Evolutionary conservation across 805 yeast genomes (phyloP), one percentile per base, ranked within the genome.

Genomic region (Cephaloascus fragrans): DNA sequence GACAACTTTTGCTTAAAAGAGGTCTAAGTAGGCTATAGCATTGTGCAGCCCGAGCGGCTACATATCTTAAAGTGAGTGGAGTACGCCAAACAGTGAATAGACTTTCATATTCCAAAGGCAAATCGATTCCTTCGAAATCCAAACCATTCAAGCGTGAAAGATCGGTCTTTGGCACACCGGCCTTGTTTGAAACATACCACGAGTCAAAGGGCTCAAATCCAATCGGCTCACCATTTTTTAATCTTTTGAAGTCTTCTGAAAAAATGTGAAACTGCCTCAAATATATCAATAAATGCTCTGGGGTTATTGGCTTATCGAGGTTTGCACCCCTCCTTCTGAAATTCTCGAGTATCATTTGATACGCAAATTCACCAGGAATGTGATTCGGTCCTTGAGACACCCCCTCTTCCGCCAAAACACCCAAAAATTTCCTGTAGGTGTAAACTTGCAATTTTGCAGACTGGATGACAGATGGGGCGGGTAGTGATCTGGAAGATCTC

Each of bases 381-480:
- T 6, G 28, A 12, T 23, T 23, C 28, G 12, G 10, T 8, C 12
- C 12, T 8, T 23, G 10, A 23, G 12, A 12, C 28, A 6, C 17
- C 12, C 32, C 18, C 6, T 36, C 28, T 18, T 54, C 50, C 6
- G 56, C 40, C 26, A 78, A 45, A 2, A 56, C 41, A 17, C 62
- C 69, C 4, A 80, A 45, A 38, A 83, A 65, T 33, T 62, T 55
- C 17, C 74, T 59, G 51, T 83, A 83, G 45, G 77, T 70, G 57
- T 67, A 66, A 3, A 80, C 77, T 57, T 83, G 93, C n/a, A 67
- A 42, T 47, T 70, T 69, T 2, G 83, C 69, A 4, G 71, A 62
- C 3, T 56, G 49, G 12, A 74, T 42, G 1, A 77, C 80, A 10
- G 74, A 65, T 1, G 76, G 82, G 1, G 46, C 36, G 0, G 89